These are phyloP conservation scores for Penicillium dipodomyicola DNA, from an alignment of 495 filamentous ascomycete genomes.

Conservation along the genomic window DNA sequence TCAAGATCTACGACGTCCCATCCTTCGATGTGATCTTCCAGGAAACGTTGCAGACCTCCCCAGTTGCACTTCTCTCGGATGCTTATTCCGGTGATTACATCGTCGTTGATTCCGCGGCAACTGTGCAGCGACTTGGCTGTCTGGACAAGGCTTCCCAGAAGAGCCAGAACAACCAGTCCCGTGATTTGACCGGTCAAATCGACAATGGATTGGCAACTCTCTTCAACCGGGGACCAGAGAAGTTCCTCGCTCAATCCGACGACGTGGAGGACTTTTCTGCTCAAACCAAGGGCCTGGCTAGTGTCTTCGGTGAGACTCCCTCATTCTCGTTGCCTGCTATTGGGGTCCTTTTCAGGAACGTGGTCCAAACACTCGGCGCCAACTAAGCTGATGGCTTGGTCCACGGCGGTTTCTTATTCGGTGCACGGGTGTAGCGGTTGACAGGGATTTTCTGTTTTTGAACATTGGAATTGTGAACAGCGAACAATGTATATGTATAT, in stretches of 20 bases:
- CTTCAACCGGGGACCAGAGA: constrained; percentile 41
- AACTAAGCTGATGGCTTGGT: constrained; percentile 13
- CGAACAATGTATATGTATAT: constrained; percentile 17
- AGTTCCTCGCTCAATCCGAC: constrained; percentile 28
- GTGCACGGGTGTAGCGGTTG: constrained; percentile 14
- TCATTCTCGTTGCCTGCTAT: constrained; percentile 76
- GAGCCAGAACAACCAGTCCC: constrained; percentile 45
- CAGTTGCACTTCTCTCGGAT: constrained; percentile 40
- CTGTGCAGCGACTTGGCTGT: constrained; percentile 52
- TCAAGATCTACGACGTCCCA: constrained; percentile 41
- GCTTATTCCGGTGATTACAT: constrained; percentile 57
- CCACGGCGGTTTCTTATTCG: constrained; percentile 1
- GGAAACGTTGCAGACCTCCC: constrained; percentile 24
- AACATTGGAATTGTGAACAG: constrained; percentile 16
- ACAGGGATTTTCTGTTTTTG: constrained; percentile 8
- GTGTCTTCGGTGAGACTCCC: constrained; percentile 71
- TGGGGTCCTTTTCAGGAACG: constrained; percentile 71
- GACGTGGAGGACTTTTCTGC: constrained; percentile 52
- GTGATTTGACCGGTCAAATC: constrained; percentile 38
- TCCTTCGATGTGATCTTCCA: constrained; percentile 32
- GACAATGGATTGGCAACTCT: constrained; percentile 49
- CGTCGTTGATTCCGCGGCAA: constrained; percentile 43
- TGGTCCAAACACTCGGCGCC: constrained; percentile 47
- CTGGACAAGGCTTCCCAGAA: constrained; percentile 52
- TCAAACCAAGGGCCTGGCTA: constrained; percentile 62